Evolutionary conservation across 148 eudicot species (phyloP).

Genomic region (Persicaria tinctoria): DNA sequence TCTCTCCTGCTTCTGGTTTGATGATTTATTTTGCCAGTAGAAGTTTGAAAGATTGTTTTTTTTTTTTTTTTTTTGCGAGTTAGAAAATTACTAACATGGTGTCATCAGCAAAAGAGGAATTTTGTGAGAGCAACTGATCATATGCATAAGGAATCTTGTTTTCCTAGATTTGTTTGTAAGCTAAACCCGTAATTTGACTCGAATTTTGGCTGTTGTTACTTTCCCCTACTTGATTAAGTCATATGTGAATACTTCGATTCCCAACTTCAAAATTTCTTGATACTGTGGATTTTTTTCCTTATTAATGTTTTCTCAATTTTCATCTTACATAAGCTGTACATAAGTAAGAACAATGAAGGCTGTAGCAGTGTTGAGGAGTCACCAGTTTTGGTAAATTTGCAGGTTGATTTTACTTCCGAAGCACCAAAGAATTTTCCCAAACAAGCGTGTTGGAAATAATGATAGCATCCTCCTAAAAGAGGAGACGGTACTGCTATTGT

Average conservation of each 20-base stretch:
- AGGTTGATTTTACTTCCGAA: not conserved
- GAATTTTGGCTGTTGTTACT: not conserved
- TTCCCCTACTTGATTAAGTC: not conserved
- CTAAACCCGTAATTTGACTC: not conserved
- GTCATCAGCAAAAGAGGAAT: not conserved
- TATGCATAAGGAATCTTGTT: not conserved
- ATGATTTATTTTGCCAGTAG: not conserved
- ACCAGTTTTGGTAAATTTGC: not conserved
- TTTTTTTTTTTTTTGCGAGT: not conserved
- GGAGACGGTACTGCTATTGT: not conserved
- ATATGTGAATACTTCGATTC: not conserved
- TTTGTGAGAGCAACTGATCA: not conserved
- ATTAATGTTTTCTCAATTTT: not conserved
- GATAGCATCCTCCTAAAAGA: not conserved
- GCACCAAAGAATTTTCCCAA: not conserved
- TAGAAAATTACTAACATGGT: not conserved
- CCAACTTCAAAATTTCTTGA: not conserved
- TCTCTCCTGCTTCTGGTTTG: not conserved
- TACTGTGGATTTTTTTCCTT: not conserved
- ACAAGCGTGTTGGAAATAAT: not conserved
- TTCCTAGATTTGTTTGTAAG: not conserved
- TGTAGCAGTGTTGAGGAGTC: not conserved
- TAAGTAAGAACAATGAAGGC: not conserved
- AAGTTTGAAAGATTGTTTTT: not conserved
- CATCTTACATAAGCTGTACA: not conserved